Conservation (phyloP, 1,139 yeast species). For the Suhomyces kunorum region DNA sequence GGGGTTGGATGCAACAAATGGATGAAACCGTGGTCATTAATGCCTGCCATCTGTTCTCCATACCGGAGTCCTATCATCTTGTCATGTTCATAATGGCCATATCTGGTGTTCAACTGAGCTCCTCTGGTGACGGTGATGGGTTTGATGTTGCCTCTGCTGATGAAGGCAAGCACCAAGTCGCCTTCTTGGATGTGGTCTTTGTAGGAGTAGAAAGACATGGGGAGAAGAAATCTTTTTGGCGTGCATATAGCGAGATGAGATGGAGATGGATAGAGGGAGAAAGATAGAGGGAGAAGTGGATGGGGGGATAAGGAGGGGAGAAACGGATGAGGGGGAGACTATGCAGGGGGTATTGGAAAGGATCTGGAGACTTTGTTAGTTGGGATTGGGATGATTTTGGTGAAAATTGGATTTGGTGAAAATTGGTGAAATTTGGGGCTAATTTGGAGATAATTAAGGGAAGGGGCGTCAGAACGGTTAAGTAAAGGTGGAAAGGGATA, state of each 20-base stretch:
- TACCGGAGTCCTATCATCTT: constrained; percentile 78
- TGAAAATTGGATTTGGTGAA: background rate
- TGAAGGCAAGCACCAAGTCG: constrained; percentile 82
- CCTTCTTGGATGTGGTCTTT: constrained; percentile 72
- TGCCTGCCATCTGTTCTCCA: constrained; percentile 85
- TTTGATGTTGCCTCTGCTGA: constrained; percentile 76
- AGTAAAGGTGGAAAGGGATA: too few relatives aligned
- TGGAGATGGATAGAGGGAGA: background rate
- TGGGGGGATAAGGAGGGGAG: background rate
- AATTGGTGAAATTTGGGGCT: background rate
- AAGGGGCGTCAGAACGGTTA: too few relatives aligned
- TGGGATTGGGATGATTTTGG: too few relatives aligned
- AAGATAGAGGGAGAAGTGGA: background rate
- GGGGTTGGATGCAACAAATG: constrained; percentile 91
- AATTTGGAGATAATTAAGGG: background rate
- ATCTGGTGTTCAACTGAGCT: constrained; percentile 73
- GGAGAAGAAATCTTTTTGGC: constrained; percentile 6
- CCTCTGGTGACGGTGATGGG: constrained; percentile 67
- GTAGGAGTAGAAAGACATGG: constrained; percentile 50
- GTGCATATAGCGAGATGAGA: constrained; percentile 8
- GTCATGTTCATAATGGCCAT: constrained; percentile 83
- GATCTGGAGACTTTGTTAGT: too few relatives aligned
- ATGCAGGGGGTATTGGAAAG: background rate
- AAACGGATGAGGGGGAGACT: too few relatives aligned
- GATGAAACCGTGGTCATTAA: constrained; percentile 80